Conservation (phyloP, 78 protist species). For the Reticulomyxa filosa region DNA sequence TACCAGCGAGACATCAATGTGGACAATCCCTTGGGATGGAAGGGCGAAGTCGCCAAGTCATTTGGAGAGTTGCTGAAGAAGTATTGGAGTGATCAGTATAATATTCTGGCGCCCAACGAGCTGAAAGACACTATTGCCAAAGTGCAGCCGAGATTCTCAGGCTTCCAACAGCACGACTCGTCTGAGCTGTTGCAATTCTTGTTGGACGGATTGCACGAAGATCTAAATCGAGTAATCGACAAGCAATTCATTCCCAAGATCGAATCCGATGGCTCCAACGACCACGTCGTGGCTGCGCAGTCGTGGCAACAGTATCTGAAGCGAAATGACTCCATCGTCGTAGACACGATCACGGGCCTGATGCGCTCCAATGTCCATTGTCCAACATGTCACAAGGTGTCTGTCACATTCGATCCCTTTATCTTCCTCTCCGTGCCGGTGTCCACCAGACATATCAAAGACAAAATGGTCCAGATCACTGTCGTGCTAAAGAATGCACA, state of each 20-base stretch:
- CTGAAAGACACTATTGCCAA: not conserved
- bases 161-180: slow-evolving; percentile 23
- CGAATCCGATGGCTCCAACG: not conserved
- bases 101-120: not conserved
- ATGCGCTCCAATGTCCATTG: too few relatives aligned
- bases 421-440: too few relatives aligned
- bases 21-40: not conserved
- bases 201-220: slow-evolving; percentile 23
- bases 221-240: slow-evolving; percentile 10
- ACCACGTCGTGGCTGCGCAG: not conserved
- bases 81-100: not conserved
- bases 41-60: not conserved
- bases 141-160: not conserved
- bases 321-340: slow-evolving; percentile 2
- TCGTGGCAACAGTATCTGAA: not conserved
- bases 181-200: slow-evolving; percentile 9
- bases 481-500: too few relatives aligned
- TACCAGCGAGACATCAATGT: too few relatives aligned
- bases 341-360: slow-evolving; percentile 14
- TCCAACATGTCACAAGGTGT: too few relatives aligned
- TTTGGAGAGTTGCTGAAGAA: not conserved
- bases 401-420: too few relatives aligned
- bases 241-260: not conserved
- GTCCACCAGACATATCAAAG: too few relatives aligned
- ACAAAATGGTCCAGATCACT: too few relatives aligned